Evolutionary conservation across 1,284 basidiomycete species (phyloP), one percentile per base, ranked within the genome.

Genomic region (Ganoderma lucidum): DNA sequence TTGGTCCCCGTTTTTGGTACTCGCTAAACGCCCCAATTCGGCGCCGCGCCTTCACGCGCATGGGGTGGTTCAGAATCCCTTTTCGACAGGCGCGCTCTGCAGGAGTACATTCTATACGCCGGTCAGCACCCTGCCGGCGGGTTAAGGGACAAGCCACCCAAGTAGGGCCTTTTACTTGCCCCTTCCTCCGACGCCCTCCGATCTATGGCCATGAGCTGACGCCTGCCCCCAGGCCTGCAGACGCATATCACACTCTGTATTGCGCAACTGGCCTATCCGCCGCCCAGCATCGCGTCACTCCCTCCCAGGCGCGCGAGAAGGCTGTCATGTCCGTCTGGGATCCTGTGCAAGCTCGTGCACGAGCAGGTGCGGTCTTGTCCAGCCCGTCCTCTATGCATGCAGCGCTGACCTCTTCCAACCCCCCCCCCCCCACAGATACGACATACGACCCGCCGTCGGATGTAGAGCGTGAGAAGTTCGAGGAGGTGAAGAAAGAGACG

Each of bases 121-220:
- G 96, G 93, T 0, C 98, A 99, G 78, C 88, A 92, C 71, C 88
- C 91, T 0, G 85, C 88, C 0, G 97, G 96, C 15, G 97, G 97
- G 10, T 81, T 99, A 64, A 85, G 96, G 14, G 97, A 99, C 79
- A 99, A 99, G 79, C 98, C 97, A 12, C 94, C 94, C 59, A 98
- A 98, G 92, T 94, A 79, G 19, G 71, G 78, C n/a, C 76, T 4
- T 23, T 44, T 15, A 41, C 10, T 23, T 28, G 8, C 39, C 39
- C 41, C n/a, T 17, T 6, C 1, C 59, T 41, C 59, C 9, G 19
- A 59, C 32, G 3, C 9, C 4, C 23, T 59, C 32, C 42, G 64
- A 28, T 51, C 23, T 51, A 17, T 51, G 30, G 19, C 63, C n/a
- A 51, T 70, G 56, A 23, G 10, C 63, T 70, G 51, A 42, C 60